Evolutionary conservation across 148 eudicot genomes (phyloP).

Genomic region (Oxyria digyna): DNA sequence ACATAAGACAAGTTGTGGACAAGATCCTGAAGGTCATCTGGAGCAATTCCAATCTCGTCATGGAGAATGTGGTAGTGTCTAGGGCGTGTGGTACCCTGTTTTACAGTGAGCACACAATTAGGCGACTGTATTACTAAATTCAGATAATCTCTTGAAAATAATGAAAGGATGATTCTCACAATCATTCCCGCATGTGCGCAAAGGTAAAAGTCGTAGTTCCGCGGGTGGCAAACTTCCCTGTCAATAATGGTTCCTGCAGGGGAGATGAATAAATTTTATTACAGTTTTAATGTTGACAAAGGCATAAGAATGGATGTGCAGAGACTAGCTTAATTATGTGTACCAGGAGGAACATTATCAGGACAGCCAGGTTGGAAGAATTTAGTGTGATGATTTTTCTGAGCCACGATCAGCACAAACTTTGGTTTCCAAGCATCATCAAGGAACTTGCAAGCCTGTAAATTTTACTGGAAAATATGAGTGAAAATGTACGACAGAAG

Average conservation of each 20-base stretch:
- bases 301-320: neutral
- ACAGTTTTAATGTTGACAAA: neutral
- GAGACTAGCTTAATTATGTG: neutral
- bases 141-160: neutral
- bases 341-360: constrained; percentile 29
- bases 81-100: constrained; percentile 32
- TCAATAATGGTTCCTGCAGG: constrained; percentile 26
- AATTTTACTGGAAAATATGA: neutral
- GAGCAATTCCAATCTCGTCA: constrained; percentile 30
- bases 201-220: constrained; percentile 29
- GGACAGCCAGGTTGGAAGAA: constrained; percentile 21
- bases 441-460: constrained; percentile 26
- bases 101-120: neutral
- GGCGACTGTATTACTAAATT: neutral
- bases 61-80: constrained; percentile 31
- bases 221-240: constrained; percentile 24
- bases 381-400: constrained; percentile 36
- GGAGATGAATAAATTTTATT: neutral
- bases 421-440: constrained; percentile 22
- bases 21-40: constrained; percentile 30
- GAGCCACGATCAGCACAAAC: constrained; percentile 26
- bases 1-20: constrained; percentile 34
- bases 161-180: constrained; percentile 15
- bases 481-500: neutral
- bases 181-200: constrained; percentile 40